Base-by-base conservation (phyloP, 2,329 filamentous ascomycete genomes). In the Colletotrichum ledebouriae region DNA sequence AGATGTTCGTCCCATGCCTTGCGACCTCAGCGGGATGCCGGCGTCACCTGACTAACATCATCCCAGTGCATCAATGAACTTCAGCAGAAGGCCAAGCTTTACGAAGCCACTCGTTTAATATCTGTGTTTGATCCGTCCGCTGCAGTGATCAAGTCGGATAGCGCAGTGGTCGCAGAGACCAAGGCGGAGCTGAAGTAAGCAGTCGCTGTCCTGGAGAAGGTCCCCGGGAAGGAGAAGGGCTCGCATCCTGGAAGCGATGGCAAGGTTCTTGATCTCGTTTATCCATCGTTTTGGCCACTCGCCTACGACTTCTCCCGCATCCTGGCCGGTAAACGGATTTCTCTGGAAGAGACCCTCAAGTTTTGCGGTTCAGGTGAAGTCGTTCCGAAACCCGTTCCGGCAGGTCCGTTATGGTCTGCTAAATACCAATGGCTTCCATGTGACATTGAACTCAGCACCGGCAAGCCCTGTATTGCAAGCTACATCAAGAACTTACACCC, bases 211-310 rank as follows among this genome's bases (percentile, higher is more conserved):
- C 78, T 92, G 2, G 84, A 90, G 67, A 75, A 85, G 17, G 80
- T 86, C 1, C 83, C 85, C 0, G 83, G 85, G 6, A 62, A 78
- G 0, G 57, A 80, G 39, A 84, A 85, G 70, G 89, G 91, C 75
- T 92, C 85, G 83, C 87, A 91, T 75, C 89, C 89, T 0, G 80
- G 83, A 2, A 88, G 85, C 0, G 78, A 87, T 37, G 76, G 79
- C 0, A 84, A 83, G 67, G 88, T 92, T 2, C 82, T 89, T 0
- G 85, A 92, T 73, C 78, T 92, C 1, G 83, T 92, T 5, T 85
- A 92, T 71, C 89, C 89, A 1, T 91, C 88, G 0, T 78, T 92
- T 6, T 92, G 84, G 71, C 88, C 89, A 0, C 75, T 92, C 0
- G 74, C 87, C 1, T 89, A 87, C 71, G 86, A 85, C 0, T 76